Evolutionary conservation across 208 protist genomes (phyloP).

Genomic region (Herpetomonas tarakana): DNA sequence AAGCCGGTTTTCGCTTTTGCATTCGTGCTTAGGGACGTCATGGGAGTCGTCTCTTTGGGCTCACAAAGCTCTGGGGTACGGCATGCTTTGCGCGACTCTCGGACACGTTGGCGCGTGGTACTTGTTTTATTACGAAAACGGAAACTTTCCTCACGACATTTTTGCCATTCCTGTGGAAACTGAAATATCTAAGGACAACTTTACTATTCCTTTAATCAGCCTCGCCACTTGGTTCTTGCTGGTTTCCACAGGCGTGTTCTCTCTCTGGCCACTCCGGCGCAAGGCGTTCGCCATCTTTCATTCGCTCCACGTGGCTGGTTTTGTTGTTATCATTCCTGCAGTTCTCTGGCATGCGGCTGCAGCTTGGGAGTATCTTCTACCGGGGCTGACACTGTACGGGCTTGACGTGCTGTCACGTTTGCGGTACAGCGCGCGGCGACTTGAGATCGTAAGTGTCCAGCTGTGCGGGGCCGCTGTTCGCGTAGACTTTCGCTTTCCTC

Average conservation of each 20-base stretch:
- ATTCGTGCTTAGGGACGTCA: constrained; percentile 21
- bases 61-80: constrained; percentile 27
- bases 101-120: constrained; percentile 23
- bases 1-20: constrained; percentile 20
- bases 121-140: constrained; percentile 10
- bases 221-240: constrained; percentile 23
- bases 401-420: constrained; percentile 21
- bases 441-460: neutral
- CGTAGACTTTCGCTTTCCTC: neutral
- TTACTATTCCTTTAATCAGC: constrained; percentile 29
- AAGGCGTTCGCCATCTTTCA: constrained; percentile 34
- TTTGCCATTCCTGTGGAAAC: constrained; percentile 2
- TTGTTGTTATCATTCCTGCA: constrained; percentile 19
- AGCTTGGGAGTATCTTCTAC: constrained; percentile 30
- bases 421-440: neutral
- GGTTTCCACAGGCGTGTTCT: constrained; percentile 19
- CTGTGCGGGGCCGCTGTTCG: neutral
- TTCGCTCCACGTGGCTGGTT: constrained; percentile 19
- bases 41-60: constrained; percentile 33
- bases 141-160: neutral
- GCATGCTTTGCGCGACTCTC: constrained; percentile 13
- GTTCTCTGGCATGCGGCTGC: constrained; percentile 35
- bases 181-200: constrained; percentile 14
- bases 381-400: constrained; percentile 27
- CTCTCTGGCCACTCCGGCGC: constrained; percentile 18